Evolutionary conservation across 345 rosid species (phyloP).

Genomic region (Lepidium aucheri): DNA sequence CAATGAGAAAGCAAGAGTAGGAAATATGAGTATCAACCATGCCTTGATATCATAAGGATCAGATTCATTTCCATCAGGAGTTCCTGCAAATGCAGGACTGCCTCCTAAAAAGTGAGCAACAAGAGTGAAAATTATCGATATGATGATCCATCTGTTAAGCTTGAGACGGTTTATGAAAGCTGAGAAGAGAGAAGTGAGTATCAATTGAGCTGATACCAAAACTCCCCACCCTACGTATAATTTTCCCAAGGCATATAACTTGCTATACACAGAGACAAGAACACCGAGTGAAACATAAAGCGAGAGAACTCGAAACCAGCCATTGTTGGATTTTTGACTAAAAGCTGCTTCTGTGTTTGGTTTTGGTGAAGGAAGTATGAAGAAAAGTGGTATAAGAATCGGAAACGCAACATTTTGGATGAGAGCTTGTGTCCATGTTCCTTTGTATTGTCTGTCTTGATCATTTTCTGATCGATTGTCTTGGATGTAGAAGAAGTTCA

Average conservation of each 20-base stretch:
- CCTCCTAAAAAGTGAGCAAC: not conserved
- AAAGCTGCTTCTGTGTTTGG: conserved; percentile 1
- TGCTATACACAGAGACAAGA: conserved; percentile 28
- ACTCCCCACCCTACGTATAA: conserved; percentile 32
- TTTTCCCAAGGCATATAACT: conserved; percentile 24
- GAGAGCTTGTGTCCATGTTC: conserved; percentile 33
- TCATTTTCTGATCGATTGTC: conserved; percentile 12
- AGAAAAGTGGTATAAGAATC: conserved; percentile 21
- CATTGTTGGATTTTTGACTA: not conserved
- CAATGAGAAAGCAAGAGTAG: conserved; percentile 19
- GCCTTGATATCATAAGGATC: conserved; percentile 13
- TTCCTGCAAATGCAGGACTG: conserved; percentile 18
- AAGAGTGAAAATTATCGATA: conserved; percentile 29
- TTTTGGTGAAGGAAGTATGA: conserved; percentile 11
- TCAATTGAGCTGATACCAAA: conserved; percentile 40
- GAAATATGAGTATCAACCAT: conserved; percentile 22
- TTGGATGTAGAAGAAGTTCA: conserved; percentile 26
- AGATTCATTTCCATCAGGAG: conserved; percentile 22
- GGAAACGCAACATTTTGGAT: conserved; percentile 26
- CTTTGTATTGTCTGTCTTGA: conserved; percentile 14
- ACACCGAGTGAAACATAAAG: conserved; percentile 32
- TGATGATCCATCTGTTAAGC: conserved; percentile 25
- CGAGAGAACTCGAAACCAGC: conserved; percentile 9
- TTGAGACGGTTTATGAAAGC: conserved; percentile 39
- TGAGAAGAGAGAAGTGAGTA: conserved; percentile 37